These are phyloP conservation scores for Bonia amplexicaulis DNA, from an alignment of 176 grass and related monocot genomes.

Conservation along the genomic window DNA sequence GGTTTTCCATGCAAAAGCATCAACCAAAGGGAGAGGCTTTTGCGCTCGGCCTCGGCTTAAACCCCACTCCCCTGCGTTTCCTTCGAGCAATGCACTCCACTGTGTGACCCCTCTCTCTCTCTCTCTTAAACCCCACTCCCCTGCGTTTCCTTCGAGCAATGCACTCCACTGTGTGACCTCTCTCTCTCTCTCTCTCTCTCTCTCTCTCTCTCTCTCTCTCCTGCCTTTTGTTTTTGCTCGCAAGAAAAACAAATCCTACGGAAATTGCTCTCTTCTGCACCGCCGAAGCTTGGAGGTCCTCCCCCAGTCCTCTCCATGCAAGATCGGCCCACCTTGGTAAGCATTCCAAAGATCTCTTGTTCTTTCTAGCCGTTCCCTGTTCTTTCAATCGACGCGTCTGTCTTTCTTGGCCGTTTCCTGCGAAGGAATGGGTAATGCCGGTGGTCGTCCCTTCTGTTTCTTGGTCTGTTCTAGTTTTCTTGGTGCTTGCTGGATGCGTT, in stretches of 20 bases:
- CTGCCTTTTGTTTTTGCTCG: slow-evolving; percentile 16
- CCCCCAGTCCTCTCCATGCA: background rate
- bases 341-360: background rate
- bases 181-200: too few relatives aligned
- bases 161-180: background rate
- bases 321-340: slow-evolving; percentile 2
- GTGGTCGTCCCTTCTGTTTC: background rate
- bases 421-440: slow-evolving; percentile 5
- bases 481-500: background rate
- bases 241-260: background rate
- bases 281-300: slow-evolving; percentile 8
- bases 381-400: background rate
- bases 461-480: background rate
- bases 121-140: background rate
- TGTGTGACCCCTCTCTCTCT: background rate
- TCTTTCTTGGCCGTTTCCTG: background rate
- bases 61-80: background rate
- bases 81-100: background rate
- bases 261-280: slow-evolving; percentile 16
- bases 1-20: background rate
- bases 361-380: background rate
- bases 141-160: background rate
- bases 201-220: background rate
- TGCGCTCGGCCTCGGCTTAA: background rate
- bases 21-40: background rate